A percentile compares a stretch with the other conserved stretches of the same genome.
Conservation (phyloP, 2,329 filamentous ascomycete species). For the Zymoseptoria passerinii region DNA sequence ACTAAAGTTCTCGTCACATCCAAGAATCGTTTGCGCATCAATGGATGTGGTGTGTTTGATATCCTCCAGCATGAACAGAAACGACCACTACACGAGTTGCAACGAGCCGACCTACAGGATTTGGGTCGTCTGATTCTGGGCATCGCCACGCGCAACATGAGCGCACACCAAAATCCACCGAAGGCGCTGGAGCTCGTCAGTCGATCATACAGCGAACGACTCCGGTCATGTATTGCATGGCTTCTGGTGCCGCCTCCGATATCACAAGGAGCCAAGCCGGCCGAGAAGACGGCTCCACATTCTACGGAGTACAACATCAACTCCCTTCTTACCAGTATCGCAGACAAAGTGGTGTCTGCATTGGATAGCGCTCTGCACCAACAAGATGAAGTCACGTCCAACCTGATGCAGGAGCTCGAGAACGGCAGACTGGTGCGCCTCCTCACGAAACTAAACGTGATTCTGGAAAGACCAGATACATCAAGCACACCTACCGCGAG, state of each 20-base stretch:
- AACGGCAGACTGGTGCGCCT: slow-evolving; percentile 79
- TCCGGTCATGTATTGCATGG: slow-evolving; percentile 75
- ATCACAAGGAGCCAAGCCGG: slow-evolving; percentile 3
- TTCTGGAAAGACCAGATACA: slow-evolving; percentile 85
- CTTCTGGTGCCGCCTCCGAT: slow-evolving; percentile 56
- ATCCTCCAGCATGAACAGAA: slow-evolving; percentile 73
- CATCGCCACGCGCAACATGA: slow-evolving; percentile 54
- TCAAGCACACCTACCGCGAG: slow-evolving; percentile 23
- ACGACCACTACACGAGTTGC: slow-evolving; percentile 62
- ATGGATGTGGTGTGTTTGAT: slow-evolving; percentile 81
- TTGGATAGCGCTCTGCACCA: slow-evolving; percentile 74
- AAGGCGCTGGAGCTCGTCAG: slow-evolving; percentile 68
- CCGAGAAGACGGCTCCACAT: slow-evolving; percentile 2
- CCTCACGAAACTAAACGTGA: slow-evolving; percentile 71
- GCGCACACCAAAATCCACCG: slow-evolving; percentile 49
- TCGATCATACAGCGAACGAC: slow-evolving; percentile 65
- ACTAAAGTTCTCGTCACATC: slow-evolving; percentile 86
- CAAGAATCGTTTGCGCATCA: slow-evolving; percentile 81
- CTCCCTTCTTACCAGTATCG: slow-evolving; percentile 68
- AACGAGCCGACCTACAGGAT: slow-evolving; percentile 78
- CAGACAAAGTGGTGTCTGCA: slow-evolving; percentile 63
- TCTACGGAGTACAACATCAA: slow-evolving; percentile 60
- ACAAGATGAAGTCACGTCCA: slow-evolving; percentile 63
- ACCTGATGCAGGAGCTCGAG: slow-evolving; percentile 74
- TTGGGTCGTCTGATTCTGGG: slow-evolving; percentile 80